phyloP scores from a whole-genome alignment of 1,284 basidiomycete genomes.

The Leccinum fuscescens region DNA sequence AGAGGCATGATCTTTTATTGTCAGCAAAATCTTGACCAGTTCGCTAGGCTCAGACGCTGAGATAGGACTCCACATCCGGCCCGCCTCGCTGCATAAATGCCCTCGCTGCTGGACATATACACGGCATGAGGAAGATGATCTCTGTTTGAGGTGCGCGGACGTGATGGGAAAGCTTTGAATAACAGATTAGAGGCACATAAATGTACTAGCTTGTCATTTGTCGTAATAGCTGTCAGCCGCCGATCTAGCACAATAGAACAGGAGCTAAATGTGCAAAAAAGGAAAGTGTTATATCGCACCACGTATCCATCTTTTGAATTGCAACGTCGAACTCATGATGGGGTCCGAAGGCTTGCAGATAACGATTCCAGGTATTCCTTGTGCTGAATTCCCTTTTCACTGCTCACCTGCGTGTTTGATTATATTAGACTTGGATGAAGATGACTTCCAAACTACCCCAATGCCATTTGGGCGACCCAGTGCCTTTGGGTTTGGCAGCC shows the following conservation, averaged over 20 bases:
- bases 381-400: neutral
- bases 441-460: conserved; percentile 59
- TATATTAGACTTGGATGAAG: conserved; percentile 70
- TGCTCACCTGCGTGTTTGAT: neutral
- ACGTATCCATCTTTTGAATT: neutral
- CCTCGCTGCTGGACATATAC: conserved; percentile 36
- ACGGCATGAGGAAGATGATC: conserved; percentile 23
- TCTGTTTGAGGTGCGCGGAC: conserved; percentile 29
- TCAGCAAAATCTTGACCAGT: neutral
- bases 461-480: conserved; percentile 64
- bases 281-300: conserved; percentile 8
- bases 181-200: neutral
- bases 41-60: conserved; percentile 16
- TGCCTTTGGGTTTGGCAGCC: conserved; percentile 38
- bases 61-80: conserved; percentile 22
- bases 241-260: neutral
- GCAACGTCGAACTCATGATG: conserved; percentile 27
- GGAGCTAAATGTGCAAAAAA: conserved; percentile 16
- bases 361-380: conserved; percentile 68
- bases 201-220: neutral
- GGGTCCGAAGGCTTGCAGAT: conserved; percentile 69
- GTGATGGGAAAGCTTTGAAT: conserved; percentile 20
- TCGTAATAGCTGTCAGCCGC: neutral
- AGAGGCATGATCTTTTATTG: neutral
- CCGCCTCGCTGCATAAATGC: conserved; percentile 27